A percentile compares a stretch with the other conserved stretches of the same genome.
Conservation (phyloP, 2,329 filamentous ascomycete species). For the Raffaelea ambrosiae region DNA sequence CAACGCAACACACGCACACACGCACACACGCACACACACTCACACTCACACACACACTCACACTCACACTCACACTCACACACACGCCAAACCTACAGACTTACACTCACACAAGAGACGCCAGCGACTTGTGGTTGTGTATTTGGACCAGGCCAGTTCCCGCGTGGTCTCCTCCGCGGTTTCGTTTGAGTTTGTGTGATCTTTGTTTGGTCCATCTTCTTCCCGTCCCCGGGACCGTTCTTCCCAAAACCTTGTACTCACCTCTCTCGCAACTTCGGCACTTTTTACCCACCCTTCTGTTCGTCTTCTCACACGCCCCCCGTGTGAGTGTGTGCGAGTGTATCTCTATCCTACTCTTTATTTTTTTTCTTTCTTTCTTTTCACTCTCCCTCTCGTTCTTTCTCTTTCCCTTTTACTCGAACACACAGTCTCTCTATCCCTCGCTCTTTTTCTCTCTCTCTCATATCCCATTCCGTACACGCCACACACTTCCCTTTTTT, state of each 20-base stretch:
- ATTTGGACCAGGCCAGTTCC: too few relatives aligned
- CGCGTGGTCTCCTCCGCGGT: too few relatives aligned
- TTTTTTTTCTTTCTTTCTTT: slow-evolving; percentile 2
- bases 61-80: too few relatives aligned
- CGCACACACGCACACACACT: too few relatives aligned
- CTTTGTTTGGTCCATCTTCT: slow-evolving; percentile 2
- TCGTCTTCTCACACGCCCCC: not conserved
- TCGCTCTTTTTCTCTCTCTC: not conserved
- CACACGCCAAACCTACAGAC: too few relatives aligned
- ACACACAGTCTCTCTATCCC: not conserved
- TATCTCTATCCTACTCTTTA: not conserved
- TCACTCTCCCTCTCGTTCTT: not conserved
- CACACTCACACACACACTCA: too few relatives aligned
- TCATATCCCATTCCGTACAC: not conserved
- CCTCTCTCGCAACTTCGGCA: not conserved
- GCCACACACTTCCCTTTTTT: not conserved
- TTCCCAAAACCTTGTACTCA: not conserved
- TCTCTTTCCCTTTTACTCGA: not conserved
- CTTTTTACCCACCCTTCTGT: not conserved
- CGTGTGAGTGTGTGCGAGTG: not conserved
- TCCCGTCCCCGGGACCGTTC: not conserved
- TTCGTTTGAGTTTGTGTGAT: not conserved
- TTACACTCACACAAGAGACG: too few relatives aligned
- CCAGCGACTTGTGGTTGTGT: too few relatives aligned
- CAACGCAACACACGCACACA: too few relatives aligned